Evolutionary conservation across 1,284 basidiomycete genomes (phyloP).

Genomic region (Trichosporon coremiiforme): DNA sequence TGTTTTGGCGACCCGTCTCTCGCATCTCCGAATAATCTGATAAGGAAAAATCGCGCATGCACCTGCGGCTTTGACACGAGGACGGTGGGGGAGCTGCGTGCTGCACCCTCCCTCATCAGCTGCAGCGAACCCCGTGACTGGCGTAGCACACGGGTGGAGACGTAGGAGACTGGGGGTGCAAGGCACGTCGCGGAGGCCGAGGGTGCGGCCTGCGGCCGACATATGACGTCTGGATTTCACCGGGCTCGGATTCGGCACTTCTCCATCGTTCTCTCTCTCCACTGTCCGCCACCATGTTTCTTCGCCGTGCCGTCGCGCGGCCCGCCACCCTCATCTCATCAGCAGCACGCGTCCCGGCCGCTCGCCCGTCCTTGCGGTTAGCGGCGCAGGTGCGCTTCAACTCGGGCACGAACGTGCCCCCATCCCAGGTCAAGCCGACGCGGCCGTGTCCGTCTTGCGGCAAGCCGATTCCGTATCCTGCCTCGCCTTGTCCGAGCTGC

Average conservation of each 20-base stretch:
- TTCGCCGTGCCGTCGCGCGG: background rate
- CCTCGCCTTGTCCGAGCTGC: slow-evolving; percentile 52
- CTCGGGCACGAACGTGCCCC: slow-evolving; percentile 17
- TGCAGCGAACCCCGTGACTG: background rate
- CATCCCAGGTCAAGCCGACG: slow-evolving; percentile 24
- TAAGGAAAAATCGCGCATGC: slow-evolving; percentile 10
- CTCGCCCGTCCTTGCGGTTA: background rate
- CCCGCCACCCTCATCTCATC: background rate
- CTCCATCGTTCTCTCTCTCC: slow-evolving; percentile 1
- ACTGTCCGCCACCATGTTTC: slow-evolving; percentile 36
- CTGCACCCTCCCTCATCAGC: background rate
- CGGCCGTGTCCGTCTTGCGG: slow-evolving; percentile 44
- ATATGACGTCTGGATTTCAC: slow-evolving; percentile 11
- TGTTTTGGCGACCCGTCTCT: background rate
- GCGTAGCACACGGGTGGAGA: background rate
- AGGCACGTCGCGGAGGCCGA: slow-evolving; percentile 18
- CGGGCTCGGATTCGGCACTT: background rate
- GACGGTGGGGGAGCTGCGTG: background rate
- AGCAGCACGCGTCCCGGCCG: background rate
- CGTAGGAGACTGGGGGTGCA: slow-evolving; percentile 2
- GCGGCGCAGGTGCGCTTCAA: background rate
- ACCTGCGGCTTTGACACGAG: background rate
- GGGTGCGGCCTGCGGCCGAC: slow-evolving; percentile 23
- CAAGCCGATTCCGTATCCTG: slow-evolving; percentile 36
- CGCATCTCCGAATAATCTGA: background rate